These are phyloP conservation scores for Alisma plantagoaquatica DNA, from an alignment of 106 monocot genomes.

Conservation along the genomic window DNA sequence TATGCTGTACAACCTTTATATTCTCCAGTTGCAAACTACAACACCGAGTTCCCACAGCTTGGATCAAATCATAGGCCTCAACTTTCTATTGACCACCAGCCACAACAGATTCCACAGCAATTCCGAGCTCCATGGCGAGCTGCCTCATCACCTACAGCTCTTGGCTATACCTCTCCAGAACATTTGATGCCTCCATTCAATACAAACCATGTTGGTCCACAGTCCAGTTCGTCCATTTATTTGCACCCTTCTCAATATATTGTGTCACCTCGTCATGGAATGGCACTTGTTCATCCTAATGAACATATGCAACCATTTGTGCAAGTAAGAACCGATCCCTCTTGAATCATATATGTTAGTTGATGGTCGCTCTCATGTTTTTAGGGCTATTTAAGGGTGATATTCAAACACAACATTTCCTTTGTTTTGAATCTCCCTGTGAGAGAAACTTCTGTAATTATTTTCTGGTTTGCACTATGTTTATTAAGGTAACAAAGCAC, in stretches of 20 bases:
- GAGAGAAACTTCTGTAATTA: too few species aligned
- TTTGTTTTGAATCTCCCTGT: too few species aligned
- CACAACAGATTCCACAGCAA: constrained; percentile 31
- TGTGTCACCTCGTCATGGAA: constrained; percentile 30
- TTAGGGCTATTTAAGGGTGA: too few species aligned
- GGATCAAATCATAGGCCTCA: constrained; percentile 40
- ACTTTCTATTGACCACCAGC: constrained; percentile 36
- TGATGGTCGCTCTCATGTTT: too few species aligned
- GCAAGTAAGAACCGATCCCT: constrained; percentile 22
- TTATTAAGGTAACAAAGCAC: too few species aligned
- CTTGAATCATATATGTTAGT: too few species aligned
- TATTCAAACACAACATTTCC: too few species aligned
- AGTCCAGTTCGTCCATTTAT: constrained; percentile 35
- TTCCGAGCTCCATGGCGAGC: constrained; percentile 39
- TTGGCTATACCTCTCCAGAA: constrained; percentile 50
- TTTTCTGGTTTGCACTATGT: too few species aligned
- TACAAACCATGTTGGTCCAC: constrained; percentile 27
- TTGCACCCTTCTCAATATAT: constrained; percentile 49
- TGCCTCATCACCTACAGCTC: constrained; percentile 20
- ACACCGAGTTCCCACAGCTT: constrained; percentile 72
- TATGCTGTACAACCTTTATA: constrained; percentile 58
- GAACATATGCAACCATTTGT: constrained; percentile 44
- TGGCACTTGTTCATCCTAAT: constrained; percentile 33
- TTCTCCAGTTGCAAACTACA: constrained; percentile 60
- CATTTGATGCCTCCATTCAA: constrained; percentile 38